phyloP scores from a whole-genome alignment of 2,329 filamentous ascomycete genomes.

The Plenodomus tracheiphilus region DNA sequence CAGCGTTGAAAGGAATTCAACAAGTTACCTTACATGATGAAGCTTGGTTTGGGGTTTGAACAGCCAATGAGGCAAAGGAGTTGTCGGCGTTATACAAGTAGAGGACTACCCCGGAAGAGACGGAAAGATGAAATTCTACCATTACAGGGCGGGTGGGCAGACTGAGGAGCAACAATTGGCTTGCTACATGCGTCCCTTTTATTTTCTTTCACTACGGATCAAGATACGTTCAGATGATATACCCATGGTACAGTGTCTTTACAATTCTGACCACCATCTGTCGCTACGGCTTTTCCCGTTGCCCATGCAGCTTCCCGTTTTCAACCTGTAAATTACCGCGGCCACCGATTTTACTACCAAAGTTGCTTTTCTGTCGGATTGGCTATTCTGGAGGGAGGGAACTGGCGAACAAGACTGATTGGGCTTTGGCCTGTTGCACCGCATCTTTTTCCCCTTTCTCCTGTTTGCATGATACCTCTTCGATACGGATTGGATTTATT shows the following conservation, averaged over 20 bases:
- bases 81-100: neutral
- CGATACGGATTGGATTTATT: neutral
- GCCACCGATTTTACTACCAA: neutral
- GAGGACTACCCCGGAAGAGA: neutral
- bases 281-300: neutral
- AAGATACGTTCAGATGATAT: neutral
- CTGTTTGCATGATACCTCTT: neutral
- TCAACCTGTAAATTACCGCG: neutral
- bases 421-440: slow-evolving; percentile 9
- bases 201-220: neutral
- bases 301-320: neutral
- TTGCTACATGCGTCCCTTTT: neutral
- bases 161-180: neutral
- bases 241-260: neutral
- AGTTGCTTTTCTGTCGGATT: neutral
- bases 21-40: neutral
- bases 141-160: neutral
- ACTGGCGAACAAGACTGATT: slow-evolving; percentile 8
- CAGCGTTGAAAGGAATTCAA: neutral
- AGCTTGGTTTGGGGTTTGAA: neutral
- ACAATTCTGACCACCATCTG: neutral
- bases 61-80: neutral
- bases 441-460: neutral
- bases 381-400: neutral
- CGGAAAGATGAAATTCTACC: neutral